Evolutionary conservation across 257 asterid species (phyloP).

Genomic region (Solanum lignicaule): DNA sequence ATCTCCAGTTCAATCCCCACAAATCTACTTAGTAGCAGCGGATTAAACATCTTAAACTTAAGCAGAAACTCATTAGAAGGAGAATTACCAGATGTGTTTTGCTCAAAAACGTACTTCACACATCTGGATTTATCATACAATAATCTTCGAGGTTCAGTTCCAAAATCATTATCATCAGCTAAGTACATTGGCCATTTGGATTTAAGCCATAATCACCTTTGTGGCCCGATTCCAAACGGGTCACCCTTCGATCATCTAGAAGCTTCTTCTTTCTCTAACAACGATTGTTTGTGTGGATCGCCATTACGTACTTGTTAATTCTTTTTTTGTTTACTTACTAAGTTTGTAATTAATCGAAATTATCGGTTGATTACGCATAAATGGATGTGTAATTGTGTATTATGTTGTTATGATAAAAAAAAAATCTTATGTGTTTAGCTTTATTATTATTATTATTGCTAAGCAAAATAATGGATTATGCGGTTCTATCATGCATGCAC

Average conservation of each 20-base stretch:
- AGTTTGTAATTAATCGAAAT: conserved; percentile 6
- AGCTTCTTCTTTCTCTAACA: conserved; percentile 69
- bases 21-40: conserved; percentile 42
- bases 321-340: background rate
- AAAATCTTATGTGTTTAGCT: background rate
- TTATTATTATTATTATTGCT: background rate
- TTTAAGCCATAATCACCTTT: conserved; percentile 73
- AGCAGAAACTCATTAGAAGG: conserved; percentile 71
- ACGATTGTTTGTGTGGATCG: conserved; percentile 84
- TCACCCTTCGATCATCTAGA: conserved; percentile 84
- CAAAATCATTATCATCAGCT: conserved; percentile 48
- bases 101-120: conserved; percentile 52
- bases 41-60: conserved; percentile 58
- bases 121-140: conserved; percentile 69
- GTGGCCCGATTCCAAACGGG: conserved; percentile 83
- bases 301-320: conserved; percentile 51
- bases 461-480: background rate
- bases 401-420: background rate
- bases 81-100: conserved; percentile 60
- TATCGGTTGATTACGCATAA: background rate
- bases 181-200: conserved; percentile 85
- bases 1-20: conserved; percentile 55
- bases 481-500: background rate
- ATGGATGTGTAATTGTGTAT: background rate
- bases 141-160: conserved; percentile 54